A percentile compares a stretch with the other conserved stretches of the same genome.
Evolutionary conservation across 352 stramenopile species (phyloP).

Genomic region (Pythium vanterpoolii): DNA sequence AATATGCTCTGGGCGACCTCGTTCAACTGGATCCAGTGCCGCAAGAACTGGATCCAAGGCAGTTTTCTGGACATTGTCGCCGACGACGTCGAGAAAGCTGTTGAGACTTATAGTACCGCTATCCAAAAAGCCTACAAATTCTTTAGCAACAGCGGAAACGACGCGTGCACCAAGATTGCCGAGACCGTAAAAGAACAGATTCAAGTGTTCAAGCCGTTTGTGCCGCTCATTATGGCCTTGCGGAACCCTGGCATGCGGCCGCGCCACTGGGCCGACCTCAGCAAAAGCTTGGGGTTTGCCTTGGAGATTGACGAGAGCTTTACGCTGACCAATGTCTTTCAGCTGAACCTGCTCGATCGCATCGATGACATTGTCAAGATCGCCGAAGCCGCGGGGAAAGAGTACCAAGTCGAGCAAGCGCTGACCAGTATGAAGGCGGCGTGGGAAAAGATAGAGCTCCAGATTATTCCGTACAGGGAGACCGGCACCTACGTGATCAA

Average conservation of each 20-base stretch:
- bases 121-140: slow-evolving; percentile 93
- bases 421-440: slow-evolving; percentile 91
- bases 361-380: slow-evolving; percentile 92
- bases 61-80: slow-evolving; percentile 90
- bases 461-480: slow-evolving; percentile 89
- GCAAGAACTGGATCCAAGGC: slow-evolving; percentile 90
- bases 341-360: slow-evolving; percentile 80
- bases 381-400: slow-evolving; percentile 91
- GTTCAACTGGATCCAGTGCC: slow-evolving; percentile 90
- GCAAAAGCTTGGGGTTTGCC: slow-evolving; percentile 76
- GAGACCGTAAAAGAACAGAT: slow-evolving; percentile 92
- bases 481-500: slow-evolving; percentile 95
- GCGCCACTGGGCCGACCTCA: slow-evolving; percentile 93
- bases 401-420: slow-evolving; percentile 93
- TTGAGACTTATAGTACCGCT: slow-evolving; percentile 77
- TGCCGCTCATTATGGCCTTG: slow-evolving; percentile 90
- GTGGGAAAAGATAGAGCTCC: slow-evolving; percentile 90
- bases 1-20: slow-evolving; percentile 90
- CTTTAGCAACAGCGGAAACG: slow-evolving; percentile 88
- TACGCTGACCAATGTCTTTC: slow-evolving; percentile 81
- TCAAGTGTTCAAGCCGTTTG: slow-evolving; percentile 90
- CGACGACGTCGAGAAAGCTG: slow-evolving; percentile 90
- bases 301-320: slow-evolving; percentile 89
- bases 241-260: slow-evolving; percentile 92
- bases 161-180: slow-evolving; percentile 87